phyloP scores from a whole-genome alignment of 228 moss, liverwort and hornwort species.

The Sphagnum magellanicum region DNA sequence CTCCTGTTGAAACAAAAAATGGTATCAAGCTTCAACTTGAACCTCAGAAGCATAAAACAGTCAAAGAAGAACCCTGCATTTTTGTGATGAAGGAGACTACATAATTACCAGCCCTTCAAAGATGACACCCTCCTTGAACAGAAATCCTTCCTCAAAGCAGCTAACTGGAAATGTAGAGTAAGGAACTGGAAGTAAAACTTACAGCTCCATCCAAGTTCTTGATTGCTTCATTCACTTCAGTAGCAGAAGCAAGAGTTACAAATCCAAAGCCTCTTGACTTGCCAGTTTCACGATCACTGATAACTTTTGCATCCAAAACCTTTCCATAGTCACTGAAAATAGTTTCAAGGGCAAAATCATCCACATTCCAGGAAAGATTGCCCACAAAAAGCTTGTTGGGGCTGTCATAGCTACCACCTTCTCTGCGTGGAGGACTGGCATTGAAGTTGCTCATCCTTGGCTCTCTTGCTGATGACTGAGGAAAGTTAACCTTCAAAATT shows the following conservation, averaged over 20 bases:
- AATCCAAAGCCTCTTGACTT: constrained; percentile 78
- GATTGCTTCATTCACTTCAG: constrained; percentile 7
- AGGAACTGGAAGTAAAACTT: neutral
- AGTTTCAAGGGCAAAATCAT: constrained; percentile 38
- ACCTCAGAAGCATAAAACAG: too few relatives aligned
- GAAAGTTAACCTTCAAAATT: constrained; percentile 69
- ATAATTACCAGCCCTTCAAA: too few relatives aligned
- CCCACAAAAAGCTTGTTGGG: constrained; percentile 83
- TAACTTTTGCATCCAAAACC: constrained; percentile 72
- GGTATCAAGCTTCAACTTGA: too few relatives aligned
- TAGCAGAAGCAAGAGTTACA: constrained; percentile 43
- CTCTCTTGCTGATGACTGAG: constrained; percentile 12
- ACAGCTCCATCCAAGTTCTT: constrained; percentile 11
- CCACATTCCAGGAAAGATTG: constrained; percentile 69
- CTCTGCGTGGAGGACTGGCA: constrained; percentile 36
- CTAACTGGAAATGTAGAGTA: too few relatives aligned
- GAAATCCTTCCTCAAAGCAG: too few relatives aligned
- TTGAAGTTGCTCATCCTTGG: neutral
- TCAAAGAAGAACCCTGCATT: too few relatives aligned
- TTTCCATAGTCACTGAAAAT: constrained; percentile 75
- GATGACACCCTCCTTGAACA: too few relatives aligned
- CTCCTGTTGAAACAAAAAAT: constrained; percentile 21
- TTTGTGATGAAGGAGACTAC: too few relatives aligned
- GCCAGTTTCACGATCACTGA: constrained; percentile 50
- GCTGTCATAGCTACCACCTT: constrained; percentile 15